Evolutionary conservation across 139 green algal genomes (phyloP).

Genomic region (Chlamydomonas sphaeroides): DNA sequence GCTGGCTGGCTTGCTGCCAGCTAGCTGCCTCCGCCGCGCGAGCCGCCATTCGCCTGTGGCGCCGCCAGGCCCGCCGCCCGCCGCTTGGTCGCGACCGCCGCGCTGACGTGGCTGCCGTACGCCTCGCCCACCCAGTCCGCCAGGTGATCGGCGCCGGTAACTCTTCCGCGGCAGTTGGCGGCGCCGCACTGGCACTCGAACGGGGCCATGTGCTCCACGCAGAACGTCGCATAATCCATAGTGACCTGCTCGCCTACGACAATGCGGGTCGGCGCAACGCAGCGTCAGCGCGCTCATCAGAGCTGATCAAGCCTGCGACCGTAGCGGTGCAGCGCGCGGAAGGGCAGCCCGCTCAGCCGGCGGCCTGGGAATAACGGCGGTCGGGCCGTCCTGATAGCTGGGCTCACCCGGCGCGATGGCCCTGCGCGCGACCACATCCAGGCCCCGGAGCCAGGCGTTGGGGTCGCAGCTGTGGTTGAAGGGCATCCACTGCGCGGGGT

Average conservation of each 20-base stretch:
- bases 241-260: slow-evolving; percentile 24
- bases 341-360: too few relatives aligned
- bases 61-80: not conserved
- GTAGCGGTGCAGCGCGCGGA: not conserved
- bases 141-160: slow-evolving; percentile 26
- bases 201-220: not conserved
- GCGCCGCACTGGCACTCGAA: slow-evolving; percentile 42
- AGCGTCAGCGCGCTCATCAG: too few relatives aligned
- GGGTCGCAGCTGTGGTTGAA: slow-evolving; percentile 51
- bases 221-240: slow-evolving; percentile 39
- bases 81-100: slow-evolving; percentile 9
- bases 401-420: slow-evolving; percentile 9
- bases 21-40: too few relatives aligned
- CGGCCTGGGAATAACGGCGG: too few relatives aligned
- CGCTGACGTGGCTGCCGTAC: slow-evolving; percentile 30
- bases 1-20: too few relatives aligned
- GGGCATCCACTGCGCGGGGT: slow-evolving; percentile 40
- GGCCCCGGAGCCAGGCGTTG: slow-evolving; percentile 35
- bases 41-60: too few relatives aligned
- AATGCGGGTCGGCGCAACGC: too few relatives aligned
- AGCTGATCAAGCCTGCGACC: too few relatives aligned
- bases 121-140: not conserved
- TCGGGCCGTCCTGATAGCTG: too few relatives aligned
- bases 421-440: slow-evolving; percentile 42
- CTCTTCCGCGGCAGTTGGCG: slow-evolving; percentile 8